Percentiles rank a stretch among this genome's conserved stretches.
These are phyloP conservation scores for Arabidopsis suecica DNA, from an alignment of 345 rosid species.

Conservation along the genomic window DNA sequence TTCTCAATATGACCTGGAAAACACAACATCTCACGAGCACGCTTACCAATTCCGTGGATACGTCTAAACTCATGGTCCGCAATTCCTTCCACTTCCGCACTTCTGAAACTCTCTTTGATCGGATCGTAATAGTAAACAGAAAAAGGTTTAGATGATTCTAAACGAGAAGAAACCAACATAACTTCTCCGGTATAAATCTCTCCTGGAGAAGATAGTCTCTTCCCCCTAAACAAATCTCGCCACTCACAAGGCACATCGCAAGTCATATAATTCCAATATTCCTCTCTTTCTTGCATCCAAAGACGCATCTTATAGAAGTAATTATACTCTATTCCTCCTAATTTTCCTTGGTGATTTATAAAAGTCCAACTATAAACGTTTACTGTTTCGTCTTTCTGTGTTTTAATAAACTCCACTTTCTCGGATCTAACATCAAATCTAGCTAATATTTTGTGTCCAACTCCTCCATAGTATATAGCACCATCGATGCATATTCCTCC, in stretches of 20 bases:
- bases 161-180: background rate
- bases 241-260: background rate
- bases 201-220: too few relatives aligned
- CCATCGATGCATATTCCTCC: background rate
- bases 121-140: background rate
- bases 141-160: background rate
- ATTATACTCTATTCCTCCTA: background rate
- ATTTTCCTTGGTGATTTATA: background rate
- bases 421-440: background rate
- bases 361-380: too few relatives aligned
- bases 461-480: background rate
- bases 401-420: background rate
- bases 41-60: background rate
- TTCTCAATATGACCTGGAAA: conserved; percentile 26
- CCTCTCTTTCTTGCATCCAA: background rate
- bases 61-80: background rate
- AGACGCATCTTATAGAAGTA: too few relatives aligned
- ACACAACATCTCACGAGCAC: background rate
- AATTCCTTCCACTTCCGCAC: background rate
- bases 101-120: background rate
- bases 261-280: background rate
- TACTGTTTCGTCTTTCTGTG: background rate
- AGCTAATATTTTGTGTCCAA: background rate
- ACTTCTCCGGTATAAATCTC: background rate
- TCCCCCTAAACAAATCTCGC: background rate